A percentile compares a stretch with the other conserved stretches of the same genome.
These are phyloP conservation scores for Senna siamea DNA, from an alignment of 306 rosid species.

Conservation along the genomic window DNA sequence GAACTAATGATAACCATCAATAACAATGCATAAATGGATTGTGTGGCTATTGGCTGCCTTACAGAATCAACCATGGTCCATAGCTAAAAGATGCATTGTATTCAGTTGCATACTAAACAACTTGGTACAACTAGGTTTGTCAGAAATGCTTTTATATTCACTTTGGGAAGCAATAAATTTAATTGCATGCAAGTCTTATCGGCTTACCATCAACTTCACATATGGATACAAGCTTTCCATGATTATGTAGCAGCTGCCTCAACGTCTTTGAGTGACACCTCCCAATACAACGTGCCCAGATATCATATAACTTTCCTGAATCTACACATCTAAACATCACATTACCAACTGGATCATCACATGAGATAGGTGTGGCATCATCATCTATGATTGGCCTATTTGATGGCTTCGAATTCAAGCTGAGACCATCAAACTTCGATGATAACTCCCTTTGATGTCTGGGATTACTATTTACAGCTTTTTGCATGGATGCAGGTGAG, in stretches of 20 bases:
- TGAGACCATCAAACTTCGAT: constrained; percentile 54
- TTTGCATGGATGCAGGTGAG: constrained; percentile 60
- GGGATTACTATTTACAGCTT: constrained; percentile 50
- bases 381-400: constrained; percentile 56
- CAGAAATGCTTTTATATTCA: constrained; percentile 14
- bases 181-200: constrained; percentile 28
- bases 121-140: constrained; percentile 24
- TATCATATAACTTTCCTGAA: constrained; percentile 66
- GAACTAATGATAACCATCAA: constrained; percentile 12
- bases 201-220: constrained; percentile 86
- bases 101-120: neutral
- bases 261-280: constrained; percentile 94
- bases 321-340: constrained; percentile 61
- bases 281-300: constrained; percentile 87
- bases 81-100: constrained; percentile 29
- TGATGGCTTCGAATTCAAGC: constrained; percentile 58
- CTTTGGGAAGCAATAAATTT: constrained; percentile 26
- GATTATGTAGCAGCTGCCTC: constrained; percentile 76
- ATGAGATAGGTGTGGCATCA: constrained; percentile 58
- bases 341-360: constrained; percentile 62
- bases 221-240: constrained; percentile 93
- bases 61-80: neutral
- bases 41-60: constrained; percentile 10
- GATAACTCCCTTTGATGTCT: constrained; percentile 51
- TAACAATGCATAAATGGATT: constrained; percentile 5